Evolutionary conservation across 495 filamentous ascomycete species (phyloP).

Genomic region (Staphylotrichum longicolle): DNA sequence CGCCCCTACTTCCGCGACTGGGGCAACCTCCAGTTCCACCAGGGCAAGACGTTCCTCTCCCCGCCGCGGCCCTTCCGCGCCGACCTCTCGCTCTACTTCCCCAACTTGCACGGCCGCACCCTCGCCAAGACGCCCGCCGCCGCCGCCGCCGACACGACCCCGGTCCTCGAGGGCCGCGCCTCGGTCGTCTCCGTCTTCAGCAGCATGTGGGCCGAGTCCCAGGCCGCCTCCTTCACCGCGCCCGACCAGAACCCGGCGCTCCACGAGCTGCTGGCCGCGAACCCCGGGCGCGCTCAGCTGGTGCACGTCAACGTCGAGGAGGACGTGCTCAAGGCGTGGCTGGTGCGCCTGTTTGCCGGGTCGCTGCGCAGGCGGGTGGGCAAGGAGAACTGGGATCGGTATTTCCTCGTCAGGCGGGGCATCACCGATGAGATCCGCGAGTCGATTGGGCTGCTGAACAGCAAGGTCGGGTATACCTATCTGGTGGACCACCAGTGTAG

Average conservation of each 20-base stretch:
- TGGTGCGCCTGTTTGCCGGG: conserved; percentile 69
- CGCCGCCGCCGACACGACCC: conserved; percentile 62
- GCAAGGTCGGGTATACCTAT: conserved; percentile 91
- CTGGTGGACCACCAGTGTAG: conserved; percentile 80
- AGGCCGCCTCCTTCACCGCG: conserved; percentile 68
- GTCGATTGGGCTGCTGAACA: conserved; percentile 77
- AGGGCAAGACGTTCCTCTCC: conserved; percentile 86
- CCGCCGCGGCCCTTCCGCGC: conserved; percentile 71
- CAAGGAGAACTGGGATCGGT: conserved; percentile 62
- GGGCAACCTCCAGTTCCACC: conserved; percentile 71
- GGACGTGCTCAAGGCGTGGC: conserved; percentile 67
- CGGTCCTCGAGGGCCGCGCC: conserved; percentile 64
- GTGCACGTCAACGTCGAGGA: conserved; percentile 87
- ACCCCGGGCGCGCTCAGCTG: conserved; percentile 57
- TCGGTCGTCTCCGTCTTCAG: conserved; percentile 78
- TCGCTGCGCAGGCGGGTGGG: conserved; percentile 56
- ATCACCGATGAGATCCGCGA: conserved; percentile 71
- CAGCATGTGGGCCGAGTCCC: conserved; percentile 77
- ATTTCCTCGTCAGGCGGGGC: conserved; percentile 81
- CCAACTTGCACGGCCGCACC: conserved; percentile 80
- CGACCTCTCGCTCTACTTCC: conserved; percentile 83
- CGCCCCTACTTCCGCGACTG: conserved; percentile 94
- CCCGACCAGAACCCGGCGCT: conserved; percentile 64
- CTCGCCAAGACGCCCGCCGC: conserved; percentile 46
- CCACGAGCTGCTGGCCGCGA: conserved; percentile 48